These are phyloP conservation scores for Strigomonas oncopelti DNA, from an alignment of 208 protist genomes.

Conservation along the genomic window DNA sequence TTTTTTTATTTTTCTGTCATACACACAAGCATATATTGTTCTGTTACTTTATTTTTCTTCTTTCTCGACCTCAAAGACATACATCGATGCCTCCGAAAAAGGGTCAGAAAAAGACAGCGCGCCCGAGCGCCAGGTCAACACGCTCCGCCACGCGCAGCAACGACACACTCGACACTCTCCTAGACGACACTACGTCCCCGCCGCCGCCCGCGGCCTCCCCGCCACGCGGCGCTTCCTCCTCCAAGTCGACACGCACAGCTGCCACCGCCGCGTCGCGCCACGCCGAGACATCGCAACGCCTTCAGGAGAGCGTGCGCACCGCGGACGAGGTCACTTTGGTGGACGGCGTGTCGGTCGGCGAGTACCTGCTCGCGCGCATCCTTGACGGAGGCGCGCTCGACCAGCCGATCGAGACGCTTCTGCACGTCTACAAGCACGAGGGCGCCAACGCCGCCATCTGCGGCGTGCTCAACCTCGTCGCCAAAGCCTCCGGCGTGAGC, in stretches of 20 bases:
- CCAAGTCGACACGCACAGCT: no score
- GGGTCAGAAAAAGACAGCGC: no score
- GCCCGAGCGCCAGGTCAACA: no score
- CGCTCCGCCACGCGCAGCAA: no score
- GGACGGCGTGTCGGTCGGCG: conserved; percentile 36
- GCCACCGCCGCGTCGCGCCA: no score
- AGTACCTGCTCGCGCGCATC: conserved; percentile 43
- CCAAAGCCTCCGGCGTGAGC: conserved; percentile 66
- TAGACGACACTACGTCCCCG: neutral
- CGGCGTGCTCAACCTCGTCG: conserved; percentile 68
- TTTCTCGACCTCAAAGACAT: neutral
- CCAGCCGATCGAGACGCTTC: conserved; percentile 29
- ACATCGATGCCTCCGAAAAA: no score
- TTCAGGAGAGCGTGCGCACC: no score
- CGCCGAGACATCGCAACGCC: no score
- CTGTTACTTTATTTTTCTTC: neutral
- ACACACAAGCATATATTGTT: no score
- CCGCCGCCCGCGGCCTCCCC: neutral
- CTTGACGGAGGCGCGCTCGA: conserved; percentile 34
- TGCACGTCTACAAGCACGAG: conserved; percentile 52
- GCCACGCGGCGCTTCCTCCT: no score
- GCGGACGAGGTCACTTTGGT: neutral
- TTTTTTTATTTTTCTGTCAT: conserved; percentile 6
- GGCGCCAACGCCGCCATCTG: conserved; percentile 43
- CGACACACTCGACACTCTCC: no score